Evolutionary conservation across 2,329 filamentous ascomycete species (phyloP).

Genomic region (Fusarium sp.): DNA sequence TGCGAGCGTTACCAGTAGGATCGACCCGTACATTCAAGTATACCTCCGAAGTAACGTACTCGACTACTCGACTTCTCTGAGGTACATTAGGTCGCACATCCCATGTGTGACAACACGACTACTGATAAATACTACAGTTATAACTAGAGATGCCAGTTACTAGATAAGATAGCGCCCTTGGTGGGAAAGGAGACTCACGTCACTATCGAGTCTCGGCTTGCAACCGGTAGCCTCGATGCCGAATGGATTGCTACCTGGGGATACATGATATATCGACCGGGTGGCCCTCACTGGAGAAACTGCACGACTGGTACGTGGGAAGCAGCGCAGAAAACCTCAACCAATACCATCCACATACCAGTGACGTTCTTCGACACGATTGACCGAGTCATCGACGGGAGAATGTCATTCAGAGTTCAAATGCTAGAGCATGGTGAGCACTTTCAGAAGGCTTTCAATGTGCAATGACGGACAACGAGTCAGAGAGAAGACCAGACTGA

Average conservation of each 20-base stretch:
- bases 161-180: background rate
- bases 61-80: too few species aligned
- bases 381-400: too few species aligned
- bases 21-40: too few species aligned
- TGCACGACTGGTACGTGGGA: background rate
- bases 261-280: too few species aligned
- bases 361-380: too few species aligned
- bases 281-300: too few species aligned
- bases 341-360: too few species aligned
- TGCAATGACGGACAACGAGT: background rate
- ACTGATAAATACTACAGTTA: background rate
- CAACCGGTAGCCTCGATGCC: conserved; percentile 45
- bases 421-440: too few species aligned
- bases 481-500: background rate
- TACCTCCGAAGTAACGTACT: too few species aligned
- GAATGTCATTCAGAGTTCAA: too few species aligned
- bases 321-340: background rate
- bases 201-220: conserved; percentile 51
- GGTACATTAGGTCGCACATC: conserved; percentile 30
- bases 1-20: too few species aligned
- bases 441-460: too few species aligned
- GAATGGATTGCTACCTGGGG: conserved; percentile 47
- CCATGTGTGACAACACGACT: conserved; percentile 10
- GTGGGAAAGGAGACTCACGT: background rate
- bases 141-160: conserved; percentile 37